A percentile compares a stretch with the other conserved stretches of the same genome.
Evolutionary conservation across 2,329 filamentous ascomycete species (phyloP).

Genomic region (Trichophyton schoenleinii): DNA sequence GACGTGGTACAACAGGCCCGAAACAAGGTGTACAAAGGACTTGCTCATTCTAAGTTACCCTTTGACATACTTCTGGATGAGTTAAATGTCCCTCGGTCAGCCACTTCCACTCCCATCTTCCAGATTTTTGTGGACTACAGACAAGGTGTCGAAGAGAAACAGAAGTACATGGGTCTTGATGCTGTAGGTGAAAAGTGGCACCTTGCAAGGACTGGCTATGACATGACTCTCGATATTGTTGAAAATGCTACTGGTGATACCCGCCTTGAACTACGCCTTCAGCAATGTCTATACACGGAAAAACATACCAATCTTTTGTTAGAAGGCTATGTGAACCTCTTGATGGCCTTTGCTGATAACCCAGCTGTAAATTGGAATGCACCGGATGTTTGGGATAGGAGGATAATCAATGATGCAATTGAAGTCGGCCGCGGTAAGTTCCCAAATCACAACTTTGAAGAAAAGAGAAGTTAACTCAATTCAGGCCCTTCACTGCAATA

Average conservation of each 20-base stretch:
- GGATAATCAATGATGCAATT: background rate
- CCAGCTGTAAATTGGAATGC: background rate
- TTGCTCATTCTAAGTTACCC: slow-evolving; percentile 36
- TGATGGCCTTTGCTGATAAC: slow-evolving; percentile 1
- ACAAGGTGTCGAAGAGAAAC: slow-evolving; percentile 14
- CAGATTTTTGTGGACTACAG: slow-evolving; percentile 41
- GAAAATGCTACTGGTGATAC: slow-evolving; percentile 19
- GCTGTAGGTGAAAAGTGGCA: background rate
- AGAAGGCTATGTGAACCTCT: slow-evolving; percentile 16
- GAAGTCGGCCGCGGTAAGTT: background rate
- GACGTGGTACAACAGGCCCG: slow-evolving; percentile 20
- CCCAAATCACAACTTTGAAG: background rate
- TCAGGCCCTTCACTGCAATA: background rate
- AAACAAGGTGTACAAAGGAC: slow-evolving; percentile 23
- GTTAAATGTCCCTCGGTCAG: slow-evolving; percentile 30
- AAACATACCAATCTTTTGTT: slow-evolving; percentile 18
- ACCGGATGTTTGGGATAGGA: background rate
- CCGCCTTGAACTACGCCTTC: slow-evolving; percentile 12
- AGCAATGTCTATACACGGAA: slow-evolving; percentile 23
- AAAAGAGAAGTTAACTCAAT: background rate
- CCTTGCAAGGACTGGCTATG: slow-evolving; percentile 20
- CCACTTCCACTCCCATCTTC: slow-evolving; percentile 36
- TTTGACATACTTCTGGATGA: slow-evolving; percentile 39
- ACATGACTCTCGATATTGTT: slow-evolving; percentile 29
- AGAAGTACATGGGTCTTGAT: background rate